These are phyloP conservation scores for Sedum album DNA, from an alignment of 164 flowering plant genomes.

Conservation along the genomic window DNA sequence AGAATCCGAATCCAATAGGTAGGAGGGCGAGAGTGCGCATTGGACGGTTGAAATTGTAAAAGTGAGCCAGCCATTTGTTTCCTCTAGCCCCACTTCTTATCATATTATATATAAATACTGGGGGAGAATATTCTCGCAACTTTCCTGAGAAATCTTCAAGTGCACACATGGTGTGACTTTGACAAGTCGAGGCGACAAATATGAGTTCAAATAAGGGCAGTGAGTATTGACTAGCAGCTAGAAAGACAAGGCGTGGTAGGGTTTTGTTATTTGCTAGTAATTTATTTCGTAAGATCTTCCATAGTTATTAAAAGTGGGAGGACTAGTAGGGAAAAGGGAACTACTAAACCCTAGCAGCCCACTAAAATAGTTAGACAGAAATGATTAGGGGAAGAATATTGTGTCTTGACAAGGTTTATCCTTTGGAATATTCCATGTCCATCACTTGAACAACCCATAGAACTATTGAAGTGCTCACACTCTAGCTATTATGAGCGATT, in stretches of 20 bases:
- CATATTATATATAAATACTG: background rate
- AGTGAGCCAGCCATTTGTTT: slow-evolving; percentile 4
- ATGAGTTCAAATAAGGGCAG: background rate
- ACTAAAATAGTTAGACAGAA: background rate
- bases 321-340: background rate
- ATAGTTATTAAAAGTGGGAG: background rate
- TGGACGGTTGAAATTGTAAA: background rate
- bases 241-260: background rate
- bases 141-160: background rate
- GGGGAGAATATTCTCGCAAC: background rate
- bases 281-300: background rate
- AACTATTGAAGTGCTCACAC: too few species aligned
- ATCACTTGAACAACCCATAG: too few species aligned
- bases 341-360: background rate
- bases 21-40: too few species aligned
- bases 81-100: background rate
- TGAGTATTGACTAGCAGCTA: background rate
- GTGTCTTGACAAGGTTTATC: too few species aligned
- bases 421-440: background rate
- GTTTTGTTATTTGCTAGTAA: background rate
- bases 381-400: background rate
- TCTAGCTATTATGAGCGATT: too few species aligned
- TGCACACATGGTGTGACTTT: too few species aligned
- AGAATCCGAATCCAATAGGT: too few species aligned
- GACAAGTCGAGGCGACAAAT: background rate